Conservation (phyloP, 2,329 filamentous ascomycete genomes). For the Pseudocercospora fijiensis region DNA sequence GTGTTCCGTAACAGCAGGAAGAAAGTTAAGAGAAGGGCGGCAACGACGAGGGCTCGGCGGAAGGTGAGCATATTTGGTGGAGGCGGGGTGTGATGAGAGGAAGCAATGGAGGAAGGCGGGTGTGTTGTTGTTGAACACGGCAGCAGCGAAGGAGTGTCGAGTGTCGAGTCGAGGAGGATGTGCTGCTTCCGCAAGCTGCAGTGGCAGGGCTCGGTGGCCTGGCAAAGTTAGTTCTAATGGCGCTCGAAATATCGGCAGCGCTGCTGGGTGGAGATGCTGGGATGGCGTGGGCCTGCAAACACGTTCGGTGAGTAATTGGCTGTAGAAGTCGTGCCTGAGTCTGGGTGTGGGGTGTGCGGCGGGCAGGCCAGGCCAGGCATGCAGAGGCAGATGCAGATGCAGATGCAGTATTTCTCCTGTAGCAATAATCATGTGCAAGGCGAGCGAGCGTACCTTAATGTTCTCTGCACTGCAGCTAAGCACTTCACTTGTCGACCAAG, state of each 20-base stretch:
- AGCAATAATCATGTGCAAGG: not conserved
- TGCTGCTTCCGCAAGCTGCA: not conserved
- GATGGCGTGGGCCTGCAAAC: not conserved
- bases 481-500: not conserved
- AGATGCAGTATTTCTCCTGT: not conserved
- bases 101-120: constrained; percentile 1
- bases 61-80: constrained; percentile 68
- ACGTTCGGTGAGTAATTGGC: constrained; percentile 2
- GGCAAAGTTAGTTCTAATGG: constrained; percentile 46
- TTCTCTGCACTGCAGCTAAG: not conserved
- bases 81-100: not conserved
- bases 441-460: not conserved
- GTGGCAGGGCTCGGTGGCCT: not conserved
- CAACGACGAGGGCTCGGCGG: constrained; percentile 70
- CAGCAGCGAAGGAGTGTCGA: not conserved
- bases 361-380: not conserved
- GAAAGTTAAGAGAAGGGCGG: constrained; percentile 66
- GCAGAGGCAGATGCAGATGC: not conserved
- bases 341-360: not conserved
- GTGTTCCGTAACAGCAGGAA: constrained; percentile 68
- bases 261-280: constrained; percentile 42
- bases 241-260: constrained; percentile 37
- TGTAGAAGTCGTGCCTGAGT: not conserved
- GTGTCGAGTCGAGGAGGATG: not conserved
- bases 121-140: not conserved